Conservation (phyloP, 164 flowering plant genomes). For the Protea cynaroides region DNA sequence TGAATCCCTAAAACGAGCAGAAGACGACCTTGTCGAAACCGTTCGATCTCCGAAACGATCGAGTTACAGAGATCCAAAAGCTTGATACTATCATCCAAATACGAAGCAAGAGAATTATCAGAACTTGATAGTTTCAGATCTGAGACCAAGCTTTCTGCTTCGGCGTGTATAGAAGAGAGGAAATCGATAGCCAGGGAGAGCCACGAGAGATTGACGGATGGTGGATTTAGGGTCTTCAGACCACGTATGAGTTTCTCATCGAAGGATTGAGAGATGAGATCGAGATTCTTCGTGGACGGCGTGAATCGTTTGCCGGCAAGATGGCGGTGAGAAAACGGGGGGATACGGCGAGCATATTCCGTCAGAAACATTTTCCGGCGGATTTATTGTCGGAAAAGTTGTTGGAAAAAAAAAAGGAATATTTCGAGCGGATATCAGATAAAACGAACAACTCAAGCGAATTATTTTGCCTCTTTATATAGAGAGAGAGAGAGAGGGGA, state of each 20-base stretch:
- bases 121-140: neutral
- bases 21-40: constrained; percentile 24
- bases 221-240: constrained; percentile 17
- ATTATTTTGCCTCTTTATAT: too few species aligned
- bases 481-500: too few species aligned
- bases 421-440: too few species aligned
- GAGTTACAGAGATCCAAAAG: constrained; percentile 34
- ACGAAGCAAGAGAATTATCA: constrained; percentile 6
- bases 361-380: constrained; percentile 10
- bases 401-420: too few species aligned
- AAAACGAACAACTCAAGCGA: too few species aligned
- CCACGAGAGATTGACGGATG: constrained; percentile 19
- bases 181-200: constrained; percentile 25
- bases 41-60: constrained; percentile 25
- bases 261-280: constrained; percentile 17
- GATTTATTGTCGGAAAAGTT: too few species aligned
- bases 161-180: constrained; percentile 22
- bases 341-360: constrained; percentile 1
- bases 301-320: constrained; percentile 8
- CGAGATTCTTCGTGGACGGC: constrained; percentile 10
- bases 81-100: constrained; percentile 26
- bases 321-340: constrained; percentile 8
- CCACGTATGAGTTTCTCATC: constrained; percentile 25
- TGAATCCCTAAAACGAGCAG: constrained; percentile 19
- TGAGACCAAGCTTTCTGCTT: constrained; percentile 19